phyloP scores from a whole-genome alignment of 2,329 filamentous ascomycete species.

The Metarhizium anisopliae region DNA sequence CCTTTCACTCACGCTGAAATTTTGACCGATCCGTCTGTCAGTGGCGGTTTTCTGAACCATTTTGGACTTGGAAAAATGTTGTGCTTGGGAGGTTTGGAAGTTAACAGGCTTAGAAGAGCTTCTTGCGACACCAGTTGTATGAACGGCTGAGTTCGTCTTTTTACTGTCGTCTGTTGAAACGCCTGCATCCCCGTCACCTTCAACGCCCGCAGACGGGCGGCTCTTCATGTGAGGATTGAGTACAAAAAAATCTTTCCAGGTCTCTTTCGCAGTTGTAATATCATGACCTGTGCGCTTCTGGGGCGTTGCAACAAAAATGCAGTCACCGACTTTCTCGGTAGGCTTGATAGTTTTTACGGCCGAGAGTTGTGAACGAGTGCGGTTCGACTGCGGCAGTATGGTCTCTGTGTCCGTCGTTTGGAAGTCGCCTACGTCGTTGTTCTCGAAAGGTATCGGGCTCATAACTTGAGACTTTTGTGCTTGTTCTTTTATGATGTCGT shows the following conservation, averaged over 20 bases:
- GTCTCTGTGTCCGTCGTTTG: neutral
- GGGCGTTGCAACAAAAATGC: neutral
- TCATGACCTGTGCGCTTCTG: neutral
- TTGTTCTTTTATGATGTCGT: neutral
- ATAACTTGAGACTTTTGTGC: neutral
- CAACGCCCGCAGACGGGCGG: neutral
- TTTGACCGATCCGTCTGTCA: neutral
- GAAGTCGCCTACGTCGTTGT: neutral
- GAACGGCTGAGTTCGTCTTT: neutral
- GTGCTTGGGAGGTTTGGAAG: neutral
- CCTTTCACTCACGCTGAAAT: slow-evolving; percentile 3
- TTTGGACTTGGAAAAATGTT: neutral
- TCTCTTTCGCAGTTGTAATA: neutral
- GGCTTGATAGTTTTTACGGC: neutral
- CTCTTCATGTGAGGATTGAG: neutral
- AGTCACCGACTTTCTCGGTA: neutral
- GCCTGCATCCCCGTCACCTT: neutral
- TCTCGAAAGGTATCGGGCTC: neutral
- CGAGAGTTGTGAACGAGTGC: neutral
- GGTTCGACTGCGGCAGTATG: neutral
- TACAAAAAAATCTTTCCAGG: neutral
- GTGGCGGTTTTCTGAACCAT: neutral
- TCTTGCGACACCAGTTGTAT: neutral
- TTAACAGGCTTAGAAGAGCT: neutral
- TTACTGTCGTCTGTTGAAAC: neutral